These are phyloP conservation scores for Aureobasidium leucospermi DNA, from an alignment of 2,329 filamentous ascomycete species.

Conservation along the genomic window DNA sequence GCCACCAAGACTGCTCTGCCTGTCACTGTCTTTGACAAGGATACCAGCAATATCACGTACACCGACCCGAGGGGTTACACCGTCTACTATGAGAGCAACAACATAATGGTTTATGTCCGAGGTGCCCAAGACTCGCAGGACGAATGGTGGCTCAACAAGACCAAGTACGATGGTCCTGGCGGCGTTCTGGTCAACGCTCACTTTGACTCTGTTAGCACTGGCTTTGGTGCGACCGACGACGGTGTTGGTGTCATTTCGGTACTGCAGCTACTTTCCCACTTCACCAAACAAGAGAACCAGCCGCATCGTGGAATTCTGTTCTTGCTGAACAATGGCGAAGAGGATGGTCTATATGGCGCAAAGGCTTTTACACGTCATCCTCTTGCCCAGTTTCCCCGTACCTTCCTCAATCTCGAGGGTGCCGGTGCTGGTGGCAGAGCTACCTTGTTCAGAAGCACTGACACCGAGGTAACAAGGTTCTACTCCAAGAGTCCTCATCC, in stretches of 20 bases:
- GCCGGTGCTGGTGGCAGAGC: constrained; percentile 87
- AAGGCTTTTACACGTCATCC: constrained; percentile 78
- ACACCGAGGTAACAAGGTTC: constrained; percentile 73
- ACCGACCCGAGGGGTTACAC: constrained; percentile 22
- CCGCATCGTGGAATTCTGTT: constrained; percentile 75
- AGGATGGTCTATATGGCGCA: constrained; percentile 85
- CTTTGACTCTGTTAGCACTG: constrained; percentile 88
- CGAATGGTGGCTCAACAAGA: constrained; percentile 59
- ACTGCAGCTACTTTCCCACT: constrained; percentile 80
- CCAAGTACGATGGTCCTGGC: constrained; percentile 42
- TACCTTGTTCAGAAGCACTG: constrained; percentile 79
- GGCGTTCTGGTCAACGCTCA: constrained; percentile 92
- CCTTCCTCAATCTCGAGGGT: constrained; percentile 91
- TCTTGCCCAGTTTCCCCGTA: constrained; percentile 70
- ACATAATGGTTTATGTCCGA: constrained; percentile 85
- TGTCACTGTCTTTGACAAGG: constrained; percentile 68
- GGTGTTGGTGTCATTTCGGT: constrained; percentile 83
- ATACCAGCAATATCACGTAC: constrained; percentile 67
- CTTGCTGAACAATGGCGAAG: constrained; percentile 91
- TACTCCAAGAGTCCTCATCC: constrained; percentile 68
- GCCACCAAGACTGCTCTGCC: constrained; percentile 16
- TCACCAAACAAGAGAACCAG: constrained; percentile 60
- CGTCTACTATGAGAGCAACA: constrained; percentile 87
- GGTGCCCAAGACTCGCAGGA: constrained; percentile 65
- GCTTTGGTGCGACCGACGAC: constrained; percentile 89